Base-by-base conservation (phyloP, 768 basidiomycete genomes). In the Amylocystis lapponica region DNA sequence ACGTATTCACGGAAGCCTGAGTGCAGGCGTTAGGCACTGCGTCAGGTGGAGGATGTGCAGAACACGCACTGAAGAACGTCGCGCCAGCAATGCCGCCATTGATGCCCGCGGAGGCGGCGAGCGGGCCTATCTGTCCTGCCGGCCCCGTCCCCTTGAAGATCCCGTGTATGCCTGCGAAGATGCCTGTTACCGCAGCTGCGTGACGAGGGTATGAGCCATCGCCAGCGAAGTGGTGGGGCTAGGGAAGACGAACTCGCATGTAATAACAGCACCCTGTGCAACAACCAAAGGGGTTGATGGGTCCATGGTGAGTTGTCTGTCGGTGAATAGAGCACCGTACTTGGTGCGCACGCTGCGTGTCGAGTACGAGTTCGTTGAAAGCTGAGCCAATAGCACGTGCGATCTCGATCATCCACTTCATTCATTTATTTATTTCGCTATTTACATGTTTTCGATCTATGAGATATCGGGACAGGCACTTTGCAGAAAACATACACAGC, bases 211-310 rank as follows among this genome's bases (percentile, higher is more conserved):
- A 54, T 58, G 47, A 52, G 54, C 61, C 45, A 63, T 56, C 16
- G 3, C 14, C 50, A 47, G 29, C 52, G 30, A 12, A 27, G 14
- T n/a, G 16, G 7, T 3, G 41, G 21, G 25, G 32, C 30, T n/a
- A 23, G 38, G 53, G 66, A 67, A 70, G 64, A 83, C 81, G 79
- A 78, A 87, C 86, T 83, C 75, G 85, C 86, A 88, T 81, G 82
- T 78, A 65, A 74, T 62, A 48, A 75, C 55, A 21, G 82, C 77
- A 44, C 83, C 81, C 44, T 74, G 66, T 22, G 71, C 67, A 34
- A 87, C 68, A 21, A 72, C 78, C 45, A 56, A 36, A 11, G 64
- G 64, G 10, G 60, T 60, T 10, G 57, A 45, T 14, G 56, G 57
- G 25, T 62, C 56, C 61, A 65, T 65, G 4, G 41, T 22, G 20